Conservation (phyloP, 139 green algal genomes). For the Gonium pectorale region DNA sequence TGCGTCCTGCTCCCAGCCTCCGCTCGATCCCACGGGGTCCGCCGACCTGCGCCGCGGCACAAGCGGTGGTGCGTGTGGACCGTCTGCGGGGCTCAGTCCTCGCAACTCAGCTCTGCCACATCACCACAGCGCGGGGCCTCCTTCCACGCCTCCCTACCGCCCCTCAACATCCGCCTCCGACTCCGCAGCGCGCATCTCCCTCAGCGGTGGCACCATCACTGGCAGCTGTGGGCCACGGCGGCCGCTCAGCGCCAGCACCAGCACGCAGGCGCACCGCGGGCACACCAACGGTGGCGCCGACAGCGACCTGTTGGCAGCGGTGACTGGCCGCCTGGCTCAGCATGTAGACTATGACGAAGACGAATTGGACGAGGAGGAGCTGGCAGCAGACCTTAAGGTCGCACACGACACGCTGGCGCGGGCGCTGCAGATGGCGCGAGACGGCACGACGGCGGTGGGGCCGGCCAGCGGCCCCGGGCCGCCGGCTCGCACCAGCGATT, state of each 20-base stretch:
- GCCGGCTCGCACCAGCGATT: too few relatives aligned
- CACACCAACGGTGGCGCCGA: not conserved
- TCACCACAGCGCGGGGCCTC: not conserved
- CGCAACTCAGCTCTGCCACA: not conserved
- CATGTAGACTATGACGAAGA: conserved; percentile 20
- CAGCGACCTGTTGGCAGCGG: conserved; percentile 12
- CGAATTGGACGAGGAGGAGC: conserved; percentile 40
- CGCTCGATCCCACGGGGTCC: not conserved
- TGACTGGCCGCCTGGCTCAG: not conserved
- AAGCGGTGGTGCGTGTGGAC: too few relatives aligned
- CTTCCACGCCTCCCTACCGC: not conserved
- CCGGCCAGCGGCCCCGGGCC: too few relatives aligned
- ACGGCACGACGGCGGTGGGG: not conserved
- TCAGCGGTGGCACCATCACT: not conserved
- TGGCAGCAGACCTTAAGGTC: conserved; percentile 1
- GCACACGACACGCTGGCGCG: conserved; percentile 22
- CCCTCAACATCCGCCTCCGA: not conserved
- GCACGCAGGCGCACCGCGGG: not conserved
- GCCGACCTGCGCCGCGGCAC: not conserved
- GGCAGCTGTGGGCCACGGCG: not conserved
- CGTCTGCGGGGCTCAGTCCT: too few relatives aligned
- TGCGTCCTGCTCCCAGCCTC: too few relatives aligned
- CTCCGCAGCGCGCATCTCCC: not conserved
- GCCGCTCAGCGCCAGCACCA: conserved; percentile 4
- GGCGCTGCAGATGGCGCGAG: conserved; percentile 13